phyloP scores from a whole-genome alignment of 108 stramenopile species.

The Conticribra weissflogii region DNA sequence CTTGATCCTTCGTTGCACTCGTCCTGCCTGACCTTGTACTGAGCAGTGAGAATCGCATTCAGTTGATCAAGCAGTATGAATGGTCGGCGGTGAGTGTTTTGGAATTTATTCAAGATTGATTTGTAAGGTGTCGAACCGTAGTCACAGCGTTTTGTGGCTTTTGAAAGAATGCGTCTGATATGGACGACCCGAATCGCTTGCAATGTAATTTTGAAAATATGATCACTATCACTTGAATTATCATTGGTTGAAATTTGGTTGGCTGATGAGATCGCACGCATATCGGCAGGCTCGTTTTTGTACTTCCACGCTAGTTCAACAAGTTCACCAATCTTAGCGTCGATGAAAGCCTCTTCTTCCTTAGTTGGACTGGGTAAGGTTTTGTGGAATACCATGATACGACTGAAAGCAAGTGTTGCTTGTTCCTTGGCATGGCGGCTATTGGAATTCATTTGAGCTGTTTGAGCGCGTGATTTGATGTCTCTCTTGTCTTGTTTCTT shows the following conservation, averaged over 20 bases:
- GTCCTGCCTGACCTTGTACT: constrained; percentile 18
- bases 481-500: constrained; percentile 42
- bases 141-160: neutral
- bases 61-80: constrained; percentile 40
- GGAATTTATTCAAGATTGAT: constrained; percentile 17
- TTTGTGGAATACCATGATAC: constrained; percentile 34
- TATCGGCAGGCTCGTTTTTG: constrained; percentile 2
- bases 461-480: constrained; percentile 33
- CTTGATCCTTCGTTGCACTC: neutral
- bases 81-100: constrained; percentile 25
- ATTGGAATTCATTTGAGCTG: constrained; percentile 21
- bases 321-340: constrained; percentile 25
- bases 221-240: constrained; percentile 9
- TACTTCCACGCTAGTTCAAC: constrained; percentile 31
- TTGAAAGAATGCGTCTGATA: constrained; percentile 24
- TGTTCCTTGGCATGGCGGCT: constrained; percentile 33
- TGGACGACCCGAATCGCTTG: constrained; percentile 33
- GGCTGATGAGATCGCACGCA: neutral
- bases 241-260: constrained; percentile 5
- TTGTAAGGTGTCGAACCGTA: constrained; percentile 34
- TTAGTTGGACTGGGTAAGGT: constrained; percentile 18
- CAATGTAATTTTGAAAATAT: constrained; percentile 29
- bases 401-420: constrained; percentile 33
- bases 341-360: constrained; percentile 39
- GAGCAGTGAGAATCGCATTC: constrained; percentile 28